Evolutionary conservation across 345 rosid species (phyloP).

Genomic region (Eucalyptus viminalis): DNA sequence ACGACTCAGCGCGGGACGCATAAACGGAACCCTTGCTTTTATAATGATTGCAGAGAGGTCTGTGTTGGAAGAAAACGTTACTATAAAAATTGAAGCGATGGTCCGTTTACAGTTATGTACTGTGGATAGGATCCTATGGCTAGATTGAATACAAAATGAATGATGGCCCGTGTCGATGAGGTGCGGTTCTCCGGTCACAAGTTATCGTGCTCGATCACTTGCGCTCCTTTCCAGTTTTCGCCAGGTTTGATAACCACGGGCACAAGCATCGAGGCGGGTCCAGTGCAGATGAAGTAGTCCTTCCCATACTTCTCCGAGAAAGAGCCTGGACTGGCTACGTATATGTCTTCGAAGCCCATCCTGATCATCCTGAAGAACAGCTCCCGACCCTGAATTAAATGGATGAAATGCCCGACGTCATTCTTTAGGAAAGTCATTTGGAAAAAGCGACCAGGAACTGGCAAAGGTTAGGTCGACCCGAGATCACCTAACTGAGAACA

Average conservation of each 20-base stretch:
- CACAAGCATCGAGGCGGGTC: slow-evolving; percentile 72
- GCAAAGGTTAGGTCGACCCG: not conserved
- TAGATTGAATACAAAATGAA: not conserved
- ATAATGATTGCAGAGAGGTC: not conserved
- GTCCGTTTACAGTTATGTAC: not conserved
- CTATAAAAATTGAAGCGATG: not conserved
- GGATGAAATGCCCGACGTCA: not conserved
- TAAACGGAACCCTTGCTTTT: not conserved
- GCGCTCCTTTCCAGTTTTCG: slow-evolving; percentile 78
- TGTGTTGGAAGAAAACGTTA: not conserved
- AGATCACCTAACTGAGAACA: not conserved
- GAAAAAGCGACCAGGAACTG: not conserved
- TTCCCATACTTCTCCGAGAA: slow-evolving; percentile 49
- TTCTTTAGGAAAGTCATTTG: not conserved
- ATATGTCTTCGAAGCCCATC: slow-evolving; percentile 72
- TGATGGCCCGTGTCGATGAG: not conserved
- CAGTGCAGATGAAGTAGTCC: slow-evolving; percentile 65
- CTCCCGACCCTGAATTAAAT: slow-evolving; percentile 43
- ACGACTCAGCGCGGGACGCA: not conserved
- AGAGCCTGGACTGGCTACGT: slow-evolving; percentile 40
- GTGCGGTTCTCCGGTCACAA: slow-evolving; percentile 3
- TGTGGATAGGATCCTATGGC: not conserved
- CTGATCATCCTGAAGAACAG: slow-evolving; percentile 70
- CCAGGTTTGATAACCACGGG: slow-evolving; percentile 54
- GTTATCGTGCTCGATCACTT: slow-evolving; percentile 84